These are phyloP conservation scores for Ligustrum vulgare DNA, from an alignment of 257 asterid genomes.

Conservation along the genomic window DNA sequence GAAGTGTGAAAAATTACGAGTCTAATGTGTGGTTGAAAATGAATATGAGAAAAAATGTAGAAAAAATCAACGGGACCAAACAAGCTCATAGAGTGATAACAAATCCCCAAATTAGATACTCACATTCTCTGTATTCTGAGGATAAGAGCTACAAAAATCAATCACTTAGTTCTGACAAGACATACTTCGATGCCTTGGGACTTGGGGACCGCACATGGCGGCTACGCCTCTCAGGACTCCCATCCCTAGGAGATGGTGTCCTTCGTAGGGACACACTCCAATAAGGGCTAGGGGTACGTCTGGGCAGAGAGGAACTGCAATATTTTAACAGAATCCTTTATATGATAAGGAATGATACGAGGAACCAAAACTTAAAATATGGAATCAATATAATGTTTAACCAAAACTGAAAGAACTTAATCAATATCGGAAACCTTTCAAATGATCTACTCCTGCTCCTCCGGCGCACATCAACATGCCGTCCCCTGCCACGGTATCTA, in stretches of 20 bases:
- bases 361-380: background rate
- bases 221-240: slow-evolving; percentile 21
- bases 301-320: slow-evolving; percentile 28
- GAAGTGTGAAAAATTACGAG: too few species aligned
- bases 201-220: slow-evolving; percentile 21
- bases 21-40: too few species aligned
- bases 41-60: too few species aligned
- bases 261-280: slow-evolving; percentile 26
- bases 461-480: slow-evolving; percentile 17
- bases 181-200: slow-evolving; percentile 20
- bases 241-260: slow-evolving; percentile 26
- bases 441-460: slow-evolving; percentile 30
- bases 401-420: too few species aligned
- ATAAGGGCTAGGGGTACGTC: slow-evolving; percentile 24
- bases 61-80: too few species aligned
- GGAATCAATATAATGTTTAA: too few species aligned
- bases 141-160: slow-evolving; percentile 24
- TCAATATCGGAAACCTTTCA: slow-evolving; percentile 27
- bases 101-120: background rate
- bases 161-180: slow-evolving; percentile 10
- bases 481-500: slow-evolving; percentile 24
- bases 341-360: background rate
- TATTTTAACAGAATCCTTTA: background rate
- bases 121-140: slow-evolving; percentile 2
- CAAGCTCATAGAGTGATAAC: background rate